Base-by-base conservation (phyloP, 2,329 filamentous ascomycete species). In the Madurella fahalii region DNA sequence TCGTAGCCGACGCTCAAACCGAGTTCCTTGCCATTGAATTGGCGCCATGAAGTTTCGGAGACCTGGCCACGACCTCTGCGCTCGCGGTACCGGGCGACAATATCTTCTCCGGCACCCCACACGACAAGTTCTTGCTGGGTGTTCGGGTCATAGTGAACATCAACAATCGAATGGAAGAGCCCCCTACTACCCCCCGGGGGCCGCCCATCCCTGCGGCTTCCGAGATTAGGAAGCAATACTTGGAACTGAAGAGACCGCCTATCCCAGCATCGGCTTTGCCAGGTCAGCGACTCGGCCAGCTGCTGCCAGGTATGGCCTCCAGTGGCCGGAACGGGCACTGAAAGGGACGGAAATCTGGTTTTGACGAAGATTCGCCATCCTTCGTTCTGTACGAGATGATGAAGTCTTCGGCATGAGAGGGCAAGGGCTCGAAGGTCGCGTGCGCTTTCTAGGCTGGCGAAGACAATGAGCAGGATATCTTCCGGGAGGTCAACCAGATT, bases 241-340 rank as follows among this genome's bases (percentile, higher is more conserved):
- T 69, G 68, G 53, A 81, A 72, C 15, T 70, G 68, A 17, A 76
- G 60, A 0, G 72, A 67, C 1, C 77, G 72, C 49, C 71, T 73
- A 47, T 81, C 79, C 80, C 79, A 82, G 60, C 75, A 78, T 5
- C 78, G 72, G 30, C 76, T 74, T 51, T 81, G 74, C 58, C 75
- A 76, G 0, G 79, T 80, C 42, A 80, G 63, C 0, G 70, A 72
- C 25, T 75, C 68, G 7, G 78, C 78, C 25, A 77, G 65, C 12
- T 65, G 60, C 11, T 61, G 58, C 69, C 77, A 80, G 15, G 53
- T 60, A 13, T 51, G 57, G 20, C 56, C 45, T 4, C 61, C 58
- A 2, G 57, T 57, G 44, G 53, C 65, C 0, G 73, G 69, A 9
- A 43, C n/a, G 2, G 58, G 58, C 1, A 75, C 59, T 1, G 59